Base-by-base conservation (phyloP, 768 basidiomycete genomes). In the Tricholomella constricta region DNA sequence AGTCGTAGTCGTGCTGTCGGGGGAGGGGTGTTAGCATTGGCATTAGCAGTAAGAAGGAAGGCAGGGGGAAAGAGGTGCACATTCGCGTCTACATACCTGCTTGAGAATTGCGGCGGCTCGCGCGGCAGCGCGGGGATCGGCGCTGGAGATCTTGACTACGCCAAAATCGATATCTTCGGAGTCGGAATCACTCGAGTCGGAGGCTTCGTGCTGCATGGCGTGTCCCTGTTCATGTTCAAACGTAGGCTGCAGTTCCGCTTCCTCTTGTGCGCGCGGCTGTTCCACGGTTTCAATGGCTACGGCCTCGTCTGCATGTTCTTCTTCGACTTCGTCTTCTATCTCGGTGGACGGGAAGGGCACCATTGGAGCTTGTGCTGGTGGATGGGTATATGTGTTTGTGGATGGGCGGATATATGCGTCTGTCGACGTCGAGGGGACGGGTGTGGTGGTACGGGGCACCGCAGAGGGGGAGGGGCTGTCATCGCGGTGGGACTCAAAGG, bases 21-120 rank as follows among this genome's bases (percentile, higher is more conserved):
- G 35, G n/a, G n/a, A 45, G 6, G 31, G 46, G 45, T 52, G 47
- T 37, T 51, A 15, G 23, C 22, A 27, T 26, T 19, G 34, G 5
- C 17, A 22, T 26, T 5, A 34, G 17, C 35, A 46, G 38, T 48
- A 27, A 19, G 50, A n/a, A 43, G 45, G 19, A 40, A 35, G 49
- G 38, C 19, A 52, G 32, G 35, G 47, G 5, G 48, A 40, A n/a
- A n/a, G n/a, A n/a, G n/a, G n/a, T n/a, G n/a, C n/a, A n/a, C n/a
- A n/a, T n/a, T n/a, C n/a, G n/a, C n/a, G n/a, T n/a, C n/a, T 11
- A 67, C 83, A n/a, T 44, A 91, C 92, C 78, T 91, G 80, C 69
- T 89, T 93, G 60, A 97, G 75, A 53, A 97, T 94, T 0, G 94
- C 94, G 29, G 91, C 94, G n/a, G 94, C 94, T 43, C 91, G 75